A percentile compares a stretch with the other conserved stretches of the same genome.
Evolutionary conservation across 805 yeast species (phyloP).

Genomic region (Candida nonsorbophila): DNA sequence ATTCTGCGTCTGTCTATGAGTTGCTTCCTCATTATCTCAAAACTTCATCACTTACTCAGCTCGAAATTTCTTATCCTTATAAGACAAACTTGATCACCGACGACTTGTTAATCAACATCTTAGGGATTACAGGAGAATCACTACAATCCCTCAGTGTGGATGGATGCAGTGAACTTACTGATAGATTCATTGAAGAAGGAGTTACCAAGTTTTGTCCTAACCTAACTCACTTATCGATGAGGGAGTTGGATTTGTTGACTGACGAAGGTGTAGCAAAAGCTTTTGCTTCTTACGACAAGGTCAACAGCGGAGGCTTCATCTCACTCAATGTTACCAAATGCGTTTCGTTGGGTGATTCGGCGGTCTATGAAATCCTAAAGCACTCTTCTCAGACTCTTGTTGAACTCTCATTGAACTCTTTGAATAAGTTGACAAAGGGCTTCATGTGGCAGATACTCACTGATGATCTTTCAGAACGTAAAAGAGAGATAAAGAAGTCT

Average conservation of each 20-base stretch:
- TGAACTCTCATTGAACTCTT: constrained; percentile 68
- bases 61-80: constrained; percentile 68
- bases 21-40: constrained; percentile 58
- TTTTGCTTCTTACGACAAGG: constrained; percentile 48
- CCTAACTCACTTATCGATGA: constrained; percentile 55
- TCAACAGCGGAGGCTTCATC: constrained; percentile 52
- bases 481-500: constrained; percentile 2
- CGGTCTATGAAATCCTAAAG: constrained; percentile 51
- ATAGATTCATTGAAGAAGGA: constrained; percentile 53
- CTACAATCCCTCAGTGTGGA: constrained; percentile 56
- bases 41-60: constrained; percentile 39
- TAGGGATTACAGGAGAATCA: constrained; percentile 59
- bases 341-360: constrained; percentile 55
- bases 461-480: constrained; percentile 15
- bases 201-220: constrained; percentile 51
- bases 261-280: constrained; percentile 59
- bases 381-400: constrained; percentile 66
- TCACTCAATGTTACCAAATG: constrained; percentile 63
- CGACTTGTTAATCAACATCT: constrained; percentile 54
- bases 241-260: constrained; percentile 57
- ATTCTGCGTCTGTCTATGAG: constrained; percentile 51
- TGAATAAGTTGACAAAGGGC: constrained; percentile 49
- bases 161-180: constrained; percentile 73
- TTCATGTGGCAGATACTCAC: constrained; percentile 46
- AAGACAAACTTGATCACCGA: constrained; percentile 64